These are phyloP conservation scores for Termitomyces sp. DNA, from an alignment of 768 basidiomycete species.

Conservation along the genomic window DNA sequence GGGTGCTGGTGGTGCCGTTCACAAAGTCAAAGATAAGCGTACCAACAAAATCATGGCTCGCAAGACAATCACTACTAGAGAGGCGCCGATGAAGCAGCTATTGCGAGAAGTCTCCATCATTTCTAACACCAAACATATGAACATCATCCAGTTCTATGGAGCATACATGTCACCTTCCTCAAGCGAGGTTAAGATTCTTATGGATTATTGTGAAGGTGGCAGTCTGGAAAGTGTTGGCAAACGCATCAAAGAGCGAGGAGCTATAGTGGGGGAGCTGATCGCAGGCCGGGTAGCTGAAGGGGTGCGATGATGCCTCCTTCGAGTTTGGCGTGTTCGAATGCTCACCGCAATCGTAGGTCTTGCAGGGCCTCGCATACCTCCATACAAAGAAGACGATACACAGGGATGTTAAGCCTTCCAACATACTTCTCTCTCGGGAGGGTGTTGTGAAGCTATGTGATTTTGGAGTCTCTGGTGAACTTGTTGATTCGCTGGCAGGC, in stretches of 20 bases:
- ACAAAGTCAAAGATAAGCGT: slow-evolving; percentile 84
- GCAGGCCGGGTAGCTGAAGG: slow-evolving; percentile 92
- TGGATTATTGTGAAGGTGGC: slow-evolving; percentile 87
- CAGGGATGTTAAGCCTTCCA: slow-evolving; percentile 92
- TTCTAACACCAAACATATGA: slow-evolving; percentile 74
- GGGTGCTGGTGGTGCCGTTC: slow-evolving; percentile 94
- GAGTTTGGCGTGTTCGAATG: not conserved
- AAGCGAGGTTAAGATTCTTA: slow-evolving; percentile 92
- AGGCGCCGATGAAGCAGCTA: slow-evolving; percentile 89
- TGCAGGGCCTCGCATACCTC: slow-evolving; percentile 92
- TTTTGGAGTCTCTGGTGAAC: slow-evolving; percentile 96
- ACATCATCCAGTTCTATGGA: slow-evolving; percentile 90
- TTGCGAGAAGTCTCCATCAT: slow-evolving; percentile 90
- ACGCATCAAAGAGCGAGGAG: slow-evolving; percentile 73
- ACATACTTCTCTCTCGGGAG: slow-evolving; percentile 83
- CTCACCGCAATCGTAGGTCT: slow-evolving; percentile 38
- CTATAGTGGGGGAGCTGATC: slow-evolving; percentile 80
- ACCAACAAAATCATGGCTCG: slow-evolving; percentile 83
- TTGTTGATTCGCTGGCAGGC: slow-evolving; percentile 85
- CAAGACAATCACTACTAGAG: slow-evolving; percentile 89
- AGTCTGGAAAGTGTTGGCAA: slow-evolving; percentile 88
- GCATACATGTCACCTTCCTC: slow-evolving; percentile 84
- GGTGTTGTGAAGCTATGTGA: slow-evolving; percentile 91
- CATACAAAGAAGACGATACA: slow-evolving; percentile 92
- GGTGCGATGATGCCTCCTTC: slow-evolving; percentile 37